Evolutionary conservation across 2,329 filamentous ascomycete genomes (phyloP), one percentile per base, ranked within the genome.

Genomic region (Aspergillus versicolor): DNA sequence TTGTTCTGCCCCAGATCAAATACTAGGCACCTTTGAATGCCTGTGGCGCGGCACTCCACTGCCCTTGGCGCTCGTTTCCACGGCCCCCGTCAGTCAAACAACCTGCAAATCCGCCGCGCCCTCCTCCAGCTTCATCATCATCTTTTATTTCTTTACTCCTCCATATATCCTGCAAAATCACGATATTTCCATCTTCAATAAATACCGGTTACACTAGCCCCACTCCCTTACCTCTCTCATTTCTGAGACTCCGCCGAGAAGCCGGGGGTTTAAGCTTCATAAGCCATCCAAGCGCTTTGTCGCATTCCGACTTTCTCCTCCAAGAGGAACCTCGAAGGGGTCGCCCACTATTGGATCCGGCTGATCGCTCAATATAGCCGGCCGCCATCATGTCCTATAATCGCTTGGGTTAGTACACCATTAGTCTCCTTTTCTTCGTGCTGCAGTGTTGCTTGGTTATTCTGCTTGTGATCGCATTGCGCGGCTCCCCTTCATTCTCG

Each of bases 391-490:
- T 70, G 69, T 89, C 90, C 72, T 91, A 91, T 79, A 89, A 90
- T 79, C 85, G 87, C 67, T 75, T 90, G 81, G 85, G 88, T 85
- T 82, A 79, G 85, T 84, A n/a, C 30, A 57, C 52, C 11, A 45
- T 54, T 45, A 3, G 27, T 21, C 48, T 34, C 27, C 44, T 52
- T 34, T 27, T 49, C 45, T 40, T 46, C 34, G n/a, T 48, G 34
- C 47, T 30, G 27, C 27, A 30, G 27, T 30, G 8, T 30, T 27
- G 21, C 32, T 46, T 46, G 24, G 34, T 44, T 37, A 19, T 43
- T 52, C 19, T 41, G 30, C 37, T n/a, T 55, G 11, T 13, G 21
- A 42, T 38, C 51, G 22, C 44, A 40, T 58, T 58, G 49, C 58
- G 58, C 52, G 52, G 54, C 58, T 30, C 38, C 43, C 30, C 44